Base-by-base conservation (phyloP, 1,284 basidiomycete species). In the Tilletia walkeri region DNA sequence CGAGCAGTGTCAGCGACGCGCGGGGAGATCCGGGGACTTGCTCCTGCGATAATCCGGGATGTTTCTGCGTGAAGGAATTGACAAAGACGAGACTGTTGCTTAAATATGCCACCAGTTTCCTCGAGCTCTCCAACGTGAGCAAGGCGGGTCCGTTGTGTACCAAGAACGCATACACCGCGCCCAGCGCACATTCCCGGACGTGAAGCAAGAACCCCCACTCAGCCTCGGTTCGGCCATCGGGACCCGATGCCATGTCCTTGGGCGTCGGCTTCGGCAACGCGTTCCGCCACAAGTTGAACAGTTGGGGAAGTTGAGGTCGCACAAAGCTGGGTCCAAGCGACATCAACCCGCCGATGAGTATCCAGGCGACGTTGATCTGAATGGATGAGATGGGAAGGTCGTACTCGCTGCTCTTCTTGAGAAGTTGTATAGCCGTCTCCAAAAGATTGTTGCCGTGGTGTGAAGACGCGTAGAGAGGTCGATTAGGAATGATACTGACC, bases 341-440 rank as follows among this genome's bases (percentile, higher is more conserved):
- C 91, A 97, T 94, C 66, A 99, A 86, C 0, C 93, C 90, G 0
- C 92, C 90, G 70, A 99, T 92, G 49, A 93, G 86, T 16, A 91
- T 93, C 96, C 96, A 99, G 0, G 95, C 94, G 2, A 95, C 90
- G 80, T 95, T 93, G 10, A 98, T 90, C 82, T 97, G 94, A 59
- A 93, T 87, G 7, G 88, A 88, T 0, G 93, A 94, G 45, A 92
- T 85, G 67, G 88, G 87, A 65, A 98, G 87, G 69, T 95, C 92
- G 81, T 97, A 95, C 70, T 96, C 93, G 14, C 92, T 92, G 0
- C 92, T 90, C 50, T 91, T 89, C 84, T 96, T 97, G 70, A 99
- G 88, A 12, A 99, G 88, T 69, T 92, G 89, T 0, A 92, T 93
- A 0, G 95, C 92, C 79, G 94, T 90, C 79, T 95, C 92, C 73